phyloP scores from a whole-genome alignment of 371 early-diverging fungal genomes.

The Syncephalis plumigaleata region DNA sequence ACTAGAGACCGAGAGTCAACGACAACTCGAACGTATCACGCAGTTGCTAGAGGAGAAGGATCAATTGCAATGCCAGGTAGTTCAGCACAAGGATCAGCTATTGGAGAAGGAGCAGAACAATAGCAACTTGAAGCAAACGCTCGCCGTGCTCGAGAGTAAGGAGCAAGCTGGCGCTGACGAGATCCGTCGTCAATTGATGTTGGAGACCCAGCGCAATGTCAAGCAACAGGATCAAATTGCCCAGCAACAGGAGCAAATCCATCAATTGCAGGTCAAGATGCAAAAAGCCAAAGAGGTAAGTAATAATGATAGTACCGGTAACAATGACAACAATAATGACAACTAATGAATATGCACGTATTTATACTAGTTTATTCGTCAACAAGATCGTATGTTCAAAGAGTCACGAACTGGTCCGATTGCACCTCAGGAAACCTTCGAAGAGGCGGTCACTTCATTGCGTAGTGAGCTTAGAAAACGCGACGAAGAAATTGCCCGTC shows the following conservation, averaged over 20 bases:
- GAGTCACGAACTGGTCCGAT: neutral
- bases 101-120: conserved; percentile 31
- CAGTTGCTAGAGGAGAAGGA: conserved; percentile 47
- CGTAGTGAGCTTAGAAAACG: conserved; percentile 33
- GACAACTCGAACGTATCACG: conserved; percentile 41
- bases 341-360: neutral
- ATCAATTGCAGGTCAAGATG: conserved; percentile 22
- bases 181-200: conserved; percentile 33
- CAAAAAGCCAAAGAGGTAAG: conserved; percentile 59
- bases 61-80: conserved; percentile 25
- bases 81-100: conserved; percentile 31
- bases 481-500: conserved; percentile 46
- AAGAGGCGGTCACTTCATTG: conserved; percentile 53
- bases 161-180: conserved; percentile 34
- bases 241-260: conserved; percentile 28
- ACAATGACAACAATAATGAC: too few species aligned
- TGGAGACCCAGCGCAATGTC: conserved; percentile 25
- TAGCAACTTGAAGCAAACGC: conserved; percentile 36
- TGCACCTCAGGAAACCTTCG: conserved; percentile 11
- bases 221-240: conserved; percentile 38
- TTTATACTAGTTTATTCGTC: neutral
- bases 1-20: conserved; percentile 36
- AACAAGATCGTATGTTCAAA: conserved; percentile 3
- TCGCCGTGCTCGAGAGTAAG: conserved; percentile 38
- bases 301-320: too few species aligned